Conservation (phyloP, 2,329 filamentous ascomycete species). For the Claviceps quebecensis region DNA sequence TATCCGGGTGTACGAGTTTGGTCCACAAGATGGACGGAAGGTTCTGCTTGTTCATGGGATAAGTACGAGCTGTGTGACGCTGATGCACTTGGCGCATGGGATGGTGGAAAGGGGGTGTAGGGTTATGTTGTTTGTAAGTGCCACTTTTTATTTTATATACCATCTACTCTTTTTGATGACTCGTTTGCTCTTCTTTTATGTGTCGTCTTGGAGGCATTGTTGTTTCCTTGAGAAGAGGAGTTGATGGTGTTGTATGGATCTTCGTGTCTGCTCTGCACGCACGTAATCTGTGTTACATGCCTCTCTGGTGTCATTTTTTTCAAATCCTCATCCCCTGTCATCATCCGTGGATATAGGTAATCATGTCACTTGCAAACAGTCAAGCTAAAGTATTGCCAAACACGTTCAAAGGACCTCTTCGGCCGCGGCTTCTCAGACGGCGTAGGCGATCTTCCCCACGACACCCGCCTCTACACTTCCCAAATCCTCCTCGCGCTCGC, state of each 20-base stretch:
- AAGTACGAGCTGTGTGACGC: slow-evolving; percentile 64
- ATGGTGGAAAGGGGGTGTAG: slow-evolving; percentile 58
- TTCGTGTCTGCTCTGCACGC: too few species aligned
- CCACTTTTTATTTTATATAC: slow-evolving; percentile 4
- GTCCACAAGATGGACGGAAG: slow-evolving; percentile 57
- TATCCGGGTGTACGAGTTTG: slow-evolving; percentile 72
- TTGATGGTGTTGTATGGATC: too few species aligned
- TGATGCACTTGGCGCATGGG: slow-evolving; percentile 51
- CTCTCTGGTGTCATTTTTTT: too few species aligned
- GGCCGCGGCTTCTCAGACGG: slow-evolving; percentile 54
- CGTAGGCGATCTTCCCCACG: slow-evolving; percentile 53
- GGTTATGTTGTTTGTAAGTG: slow-evolving; percentile 60
- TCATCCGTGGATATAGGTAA: too few species aligned
- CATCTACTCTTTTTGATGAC: too few species aligned
- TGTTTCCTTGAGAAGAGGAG: too few species aligned
- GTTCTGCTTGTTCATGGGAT: slow-evolving; percentile 74
- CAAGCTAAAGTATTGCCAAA: not conserved
- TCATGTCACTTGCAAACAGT: not conserved
- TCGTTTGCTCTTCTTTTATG: not conserved
- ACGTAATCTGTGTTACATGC: too few species aligned
- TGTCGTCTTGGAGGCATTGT: too few species aligned
- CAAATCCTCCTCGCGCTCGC: slow-evolving; percentile 58
- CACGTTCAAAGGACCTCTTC: slow-evolving; percentile 41
- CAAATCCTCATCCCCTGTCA: not conserved
- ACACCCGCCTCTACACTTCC: slow-evolving; percentile 56